phyloP scores from a whole-genome alignment of 257 asterid species.

The Catharanthus roseus region DNA sequence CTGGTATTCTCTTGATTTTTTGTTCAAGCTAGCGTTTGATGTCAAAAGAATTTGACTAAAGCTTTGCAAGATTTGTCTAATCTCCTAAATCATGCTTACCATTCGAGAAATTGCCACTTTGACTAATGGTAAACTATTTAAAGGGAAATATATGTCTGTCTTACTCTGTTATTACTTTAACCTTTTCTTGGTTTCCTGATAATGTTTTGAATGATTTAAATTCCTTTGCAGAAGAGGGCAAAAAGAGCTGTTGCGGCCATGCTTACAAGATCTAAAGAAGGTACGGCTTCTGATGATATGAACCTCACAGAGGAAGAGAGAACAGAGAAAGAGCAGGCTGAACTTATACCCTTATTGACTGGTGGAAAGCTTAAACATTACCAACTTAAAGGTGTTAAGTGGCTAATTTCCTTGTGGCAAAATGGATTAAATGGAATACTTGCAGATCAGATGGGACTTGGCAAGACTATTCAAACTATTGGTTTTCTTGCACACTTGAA shows the following conservation, averaged over 20 bases:
- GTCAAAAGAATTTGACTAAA: not conserved
- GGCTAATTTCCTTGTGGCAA: constrained; percentile 99
- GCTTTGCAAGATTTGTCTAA: not conserved
- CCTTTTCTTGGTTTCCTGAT: not conserved
- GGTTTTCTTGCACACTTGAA: constrained; percentile 93
- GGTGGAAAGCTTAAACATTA: constrained; percentile 93
- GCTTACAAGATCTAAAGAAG: constrained; percentile 78
- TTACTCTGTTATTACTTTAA: not conserved
- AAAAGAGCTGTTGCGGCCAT: constrained; percentile 94
- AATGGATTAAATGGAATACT: constrained; percentile 97
- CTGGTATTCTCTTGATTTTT: not conserved
- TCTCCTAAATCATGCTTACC: not conserved
- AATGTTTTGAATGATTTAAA: not conserved
- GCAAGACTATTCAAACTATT: constrained; percentile 95
- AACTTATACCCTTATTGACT: constrained; percentile 81
- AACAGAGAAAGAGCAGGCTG: constrained; percentile 75
- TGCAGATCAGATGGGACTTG: constrained; percentile 99
- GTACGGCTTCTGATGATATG: constrained; percentile 49
- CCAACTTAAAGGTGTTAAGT: constrained; percentile 92
- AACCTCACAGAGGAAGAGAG: constrained; percentile 67
- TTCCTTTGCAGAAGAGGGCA: constrained; percentile 57
- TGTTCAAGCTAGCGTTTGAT: not conserved
- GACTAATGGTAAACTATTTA: not conserved
- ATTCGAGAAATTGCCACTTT: not conserved
- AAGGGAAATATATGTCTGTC: not conserved